Conservation (phyloP, 1,284 basidiomycete species). For the Apiotrichum sp. region DNA sequence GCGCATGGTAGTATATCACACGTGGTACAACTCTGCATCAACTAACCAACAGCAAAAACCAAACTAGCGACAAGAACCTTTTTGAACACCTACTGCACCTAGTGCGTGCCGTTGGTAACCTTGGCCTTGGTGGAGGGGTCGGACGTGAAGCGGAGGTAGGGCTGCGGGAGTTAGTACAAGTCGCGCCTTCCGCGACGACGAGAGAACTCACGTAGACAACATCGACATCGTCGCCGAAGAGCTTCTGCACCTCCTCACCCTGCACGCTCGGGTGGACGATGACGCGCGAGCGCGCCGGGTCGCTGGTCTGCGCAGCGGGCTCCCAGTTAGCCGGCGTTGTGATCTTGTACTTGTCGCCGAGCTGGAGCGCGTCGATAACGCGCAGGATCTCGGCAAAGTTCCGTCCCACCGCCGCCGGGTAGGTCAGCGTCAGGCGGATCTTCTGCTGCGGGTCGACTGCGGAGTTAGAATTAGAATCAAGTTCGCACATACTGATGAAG, state of each 20-base stretch:
- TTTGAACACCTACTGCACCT: too few species aligned
- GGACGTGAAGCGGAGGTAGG: slow-evolving; percentile 52
- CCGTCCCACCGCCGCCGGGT: slow-evolving; percentile 68
- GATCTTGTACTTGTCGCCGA: slow-evolving; percentile 74
- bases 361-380: slow-evolving; percentile 78
- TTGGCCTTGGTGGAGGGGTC: slow-evolving; percentile 37
- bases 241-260: slow-evolving; percentile 78
- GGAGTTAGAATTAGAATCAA: not conserved
- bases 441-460: slow-evolving; percentile 74
- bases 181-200: too few species aligned
- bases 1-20: too few species aligned
- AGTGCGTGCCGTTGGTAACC: too few species aligned
- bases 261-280: slow-evolving; percentile 86
- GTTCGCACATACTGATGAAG: slow-evolving; percentile 57
- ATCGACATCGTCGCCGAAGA: slow-evolving; percentile 51
- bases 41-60: too few species aligned
- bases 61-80: too few species aligned
- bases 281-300: slow-evolving; percentile 62
- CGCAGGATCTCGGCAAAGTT: slow-evolving; percentile 76
- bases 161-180: slow-evolving; percentile 21
- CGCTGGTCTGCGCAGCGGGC: not conserved
- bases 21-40: too few species aligned
- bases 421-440: slow-evolving; percentile 82
- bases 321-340: slow-evolving; percentile 7
- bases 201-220: slow-evolving; percentile 45